Evolutionary conservation across 2,329 filamentous ascomycete genomes (phyloP).

Genomic region (Ramichloridium luteum): DNA sequence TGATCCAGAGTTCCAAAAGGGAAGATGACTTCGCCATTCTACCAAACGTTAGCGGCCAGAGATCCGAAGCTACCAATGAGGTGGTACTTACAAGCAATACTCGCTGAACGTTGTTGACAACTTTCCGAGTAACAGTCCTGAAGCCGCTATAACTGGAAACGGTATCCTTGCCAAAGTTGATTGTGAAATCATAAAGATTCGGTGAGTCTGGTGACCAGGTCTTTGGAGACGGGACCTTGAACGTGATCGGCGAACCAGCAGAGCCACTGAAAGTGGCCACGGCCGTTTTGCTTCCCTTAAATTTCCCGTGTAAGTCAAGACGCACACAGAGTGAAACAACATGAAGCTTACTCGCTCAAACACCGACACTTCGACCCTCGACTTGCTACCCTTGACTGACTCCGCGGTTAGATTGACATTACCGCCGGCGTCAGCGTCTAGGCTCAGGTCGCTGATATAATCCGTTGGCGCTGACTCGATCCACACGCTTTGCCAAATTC

Average conservation of each 20-base stretch:
- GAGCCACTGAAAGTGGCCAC: constrained; percentile 35
- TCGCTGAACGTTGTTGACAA: constrained; percentile 46
- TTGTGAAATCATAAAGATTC: constrained; percentile 50
- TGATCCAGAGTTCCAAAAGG: constrained; percentile 58
- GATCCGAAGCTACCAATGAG: too few species aligned
- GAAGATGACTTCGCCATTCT: constrained; percentile 58
- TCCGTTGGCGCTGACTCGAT: constrained; percentile 46
- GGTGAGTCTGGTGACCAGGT: constrained; percentile 55
- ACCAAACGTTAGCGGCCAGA: too few species aligned
- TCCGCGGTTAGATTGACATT: too few species aligned
- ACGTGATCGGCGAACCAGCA: constrained; percentile 41
- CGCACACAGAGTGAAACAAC: too few species aligned
- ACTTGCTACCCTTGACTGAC: not conserved
- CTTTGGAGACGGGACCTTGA: constrained; percentile 42
- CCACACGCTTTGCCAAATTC: constrained; percentile 63
- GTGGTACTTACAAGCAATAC: too few species aligned
- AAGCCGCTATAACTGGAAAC: constrained; percentile 58
- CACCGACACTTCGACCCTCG: too few species aligned
- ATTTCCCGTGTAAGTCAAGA: too few species aligned
- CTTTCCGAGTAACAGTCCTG: constrained; percentile 47
- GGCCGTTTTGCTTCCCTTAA: constrained; percentile 6
- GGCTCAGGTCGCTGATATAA: constrained; percentile 45
- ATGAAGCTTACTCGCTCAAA: too few species aligned
- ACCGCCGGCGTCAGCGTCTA: constrained; percentile 32
- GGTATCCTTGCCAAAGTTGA: constrained; percentile 41